Base-by-base conservation (phyloP, 2,329 filamentous ascomycete genomes). In the Shiraia bambusicola region DNA sequence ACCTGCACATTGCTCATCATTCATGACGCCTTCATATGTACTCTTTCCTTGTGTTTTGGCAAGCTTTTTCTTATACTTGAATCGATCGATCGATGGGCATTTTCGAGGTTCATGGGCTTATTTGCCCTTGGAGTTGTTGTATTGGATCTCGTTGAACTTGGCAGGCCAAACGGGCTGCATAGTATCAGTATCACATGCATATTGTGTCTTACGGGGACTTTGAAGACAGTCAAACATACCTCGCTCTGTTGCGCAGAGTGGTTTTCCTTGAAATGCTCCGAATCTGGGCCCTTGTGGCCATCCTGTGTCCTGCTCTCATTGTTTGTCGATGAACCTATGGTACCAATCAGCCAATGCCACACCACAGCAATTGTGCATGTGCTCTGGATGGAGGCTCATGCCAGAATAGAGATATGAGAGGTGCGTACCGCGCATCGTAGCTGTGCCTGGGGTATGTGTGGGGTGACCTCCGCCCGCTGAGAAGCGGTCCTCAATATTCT, bases 401-500 rank as follows among this genome's bases (percentile, higher is more conserved):
- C 17, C 32, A 28, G 37, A 30, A 37, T 36, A 26, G 27, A 19
- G 34, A 13, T 42, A 39, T 33, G 27, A 19, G 34, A 13, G 41
- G 39, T 33, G 44, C 47, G 43, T 61, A 65, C 63, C 64, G 22
- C 47, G 49, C 49, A 47, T 41, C 15, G 56, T 66, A 7, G 44
- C 65, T 12, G 26, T 40, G 10, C 54, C 65, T 13, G 66, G 66
- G 24, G 58, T 58, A 29, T 67, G 64, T 34, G 61, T 59, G 3
- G 61, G 56, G 17, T 57, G 39, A 3, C 53, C 65, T 39, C 66
- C 66, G 25, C 58, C 65, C 9, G 63, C 40, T 3, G 61, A 56
- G 44, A 53, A 69, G 16, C 63, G 56, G 34, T 65, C 55, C 40
- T 66, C 65, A 29, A 69, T 60, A 42, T 66, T 65, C 49, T 65